These are phyloP conservation scores for Penicillium concentricum DNA, from an alignment of 2,329 filamentous ascomycete genomes.

Conservation along the genomic window DNA sequence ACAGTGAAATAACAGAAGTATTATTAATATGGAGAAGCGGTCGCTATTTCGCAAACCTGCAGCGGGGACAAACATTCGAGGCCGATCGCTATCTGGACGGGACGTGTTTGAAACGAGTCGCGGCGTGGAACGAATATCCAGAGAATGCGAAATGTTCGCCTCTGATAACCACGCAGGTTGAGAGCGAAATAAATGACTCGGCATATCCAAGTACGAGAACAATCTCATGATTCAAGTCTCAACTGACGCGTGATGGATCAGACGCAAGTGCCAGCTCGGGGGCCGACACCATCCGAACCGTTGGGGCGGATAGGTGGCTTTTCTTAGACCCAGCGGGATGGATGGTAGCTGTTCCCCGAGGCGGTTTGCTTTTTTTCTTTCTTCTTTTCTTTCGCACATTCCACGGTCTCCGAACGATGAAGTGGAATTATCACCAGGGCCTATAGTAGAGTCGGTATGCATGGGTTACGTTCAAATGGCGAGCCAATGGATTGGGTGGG, in stretches of 20 bases:
- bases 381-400: not conserved
- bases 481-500: not conserved
- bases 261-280: constrained; percentile 11
- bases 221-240: constrained; percentile 13
- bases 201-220: constrained; percentile 5
- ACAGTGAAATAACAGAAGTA: not conserved
- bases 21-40: not conserved
- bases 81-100: constrained; percentile 8
- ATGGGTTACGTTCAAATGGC: not conserved
- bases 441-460: not conserved
- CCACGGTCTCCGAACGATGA: not conserved
- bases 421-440: not conserved
- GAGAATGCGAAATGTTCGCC: constrained; percentile 1
- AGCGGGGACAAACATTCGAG: constrained; percentile 6
- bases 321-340: not conserved
- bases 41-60: not conserved
- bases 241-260: constrained; percentile 36
- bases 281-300: constrained; percentile 7
- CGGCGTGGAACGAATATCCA: not conserved
- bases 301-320: not conserved
- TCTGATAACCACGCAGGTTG: constrained; percentile 3
- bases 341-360: not conserved
- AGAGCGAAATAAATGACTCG: not conserved
- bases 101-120: constrained; percentile 2
- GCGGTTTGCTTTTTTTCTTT: not conserved